Conservation (phyloP, 2,329 filamentous ascomycete species). For the Nigrospora sphaerica region DNA sequence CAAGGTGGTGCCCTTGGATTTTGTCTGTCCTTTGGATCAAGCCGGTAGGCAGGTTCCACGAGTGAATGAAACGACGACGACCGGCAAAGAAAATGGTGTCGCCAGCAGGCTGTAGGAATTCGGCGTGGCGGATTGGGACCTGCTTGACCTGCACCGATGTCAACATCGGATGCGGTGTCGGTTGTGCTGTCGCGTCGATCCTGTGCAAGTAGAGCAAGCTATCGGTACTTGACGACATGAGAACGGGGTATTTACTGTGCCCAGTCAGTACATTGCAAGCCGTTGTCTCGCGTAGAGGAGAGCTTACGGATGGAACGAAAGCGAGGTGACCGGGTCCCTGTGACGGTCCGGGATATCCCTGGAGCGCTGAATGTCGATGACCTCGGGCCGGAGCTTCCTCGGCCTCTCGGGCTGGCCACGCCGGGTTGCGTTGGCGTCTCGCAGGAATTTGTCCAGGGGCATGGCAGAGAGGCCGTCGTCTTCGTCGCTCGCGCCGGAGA, state of each 20-base stretch:
- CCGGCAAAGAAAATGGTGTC: constrained; percentile 84
- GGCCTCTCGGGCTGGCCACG: constrained; percentile 46
- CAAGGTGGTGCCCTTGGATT: constrained; percentile 66
- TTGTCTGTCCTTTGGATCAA: constrained; percentile 74
- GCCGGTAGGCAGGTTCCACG: constrained; percentile 82
- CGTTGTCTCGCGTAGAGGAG: too few species aligned
- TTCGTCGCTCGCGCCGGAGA: constrained; percentile 12
- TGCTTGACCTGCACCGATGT: constrained; percentile 82
- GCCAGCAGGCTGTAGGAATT: constrained; percentile 67
- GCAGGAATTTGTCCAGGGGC: constrained; percentile 73
- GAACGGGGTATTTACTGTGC: constrained; percentile 60
- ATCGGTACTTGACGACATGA: constrained; percentile 82
- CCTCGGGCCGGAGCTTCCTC: constrained; percentile 74
- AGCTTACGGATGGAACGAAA: too few species aligned
- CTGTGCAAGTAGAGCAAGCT: constrained; percentile 86
- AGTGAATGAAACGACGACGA: constrained; percentile 84
- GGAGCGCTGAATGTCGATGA: constrained; percentile 82
- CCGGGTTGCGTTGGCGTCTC: constrained; percentile 63
- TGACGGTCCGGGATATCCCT: constrained; percentile 78
- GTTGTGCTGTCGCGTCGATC: constrained; percentile 66
- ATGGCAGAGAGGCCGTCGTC: constrained; percentile 53
- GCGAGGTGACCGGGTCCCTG: constrained; percentile 33
- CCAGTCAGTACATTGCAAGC: too few species aligned
- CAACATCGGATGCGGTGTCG: constrained; percentile 78
- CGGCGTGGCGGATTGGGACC: constrained; percentile 77